Evolutionary conservation across 1,284 basidiomycete species (phyloP).

Genomic region (Neolentinus lepideus): DNA sequence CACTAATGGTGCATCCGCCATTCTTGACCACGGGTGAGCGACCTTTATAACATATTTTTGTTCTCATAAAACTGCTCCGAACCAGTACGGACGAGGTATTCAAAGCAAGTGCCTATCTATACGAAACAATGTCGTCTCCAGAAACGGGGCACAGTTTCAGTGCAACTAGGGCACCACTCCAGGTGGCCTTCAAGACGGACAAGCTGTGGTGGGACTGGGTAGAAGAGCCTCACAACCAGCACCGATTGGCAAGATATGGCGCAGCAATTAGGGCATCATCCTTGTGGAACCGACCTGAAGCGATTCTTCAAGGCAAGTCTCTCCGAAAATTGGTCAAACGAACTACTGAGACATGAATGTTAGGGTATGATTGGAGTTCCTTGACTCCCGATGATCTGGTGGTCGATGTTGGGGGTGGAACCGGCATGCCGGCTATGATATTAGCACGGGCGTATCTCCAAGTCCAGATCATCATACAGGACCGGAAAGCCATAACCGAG

Average conservation of each 20-base stretch:
- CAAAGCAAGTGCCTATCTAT: constrained; percentile 18
- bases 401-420: constrained; percentile 25
- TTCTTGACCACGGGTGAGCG: constrained; percentile 17
- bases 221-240: constrained; percentile 16
- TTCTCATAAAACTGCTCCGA: neutral
- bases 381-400: constrained; percentile 4
- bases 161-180: constrained; percentile 17
- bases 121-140: constrained; percentile 19
- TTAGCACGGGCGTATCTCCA: constrained; percentile 18
- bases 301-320: constrained; percentile 30
- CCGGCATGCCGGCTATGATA: constrained; percentile 21
- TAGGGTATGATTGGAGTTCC: neutral
- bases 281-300: constrained; percentile 15
- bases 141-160: constrained; percentile 13
- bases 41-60: constrained; percentile 1
- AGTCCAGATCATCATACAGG: constrained; percentile 22
- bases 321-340: too few relatives aligned
- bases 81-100: constrained; percentile 17
- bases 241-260: constrained; percentile 15
- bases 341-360: too few relatives aligned
- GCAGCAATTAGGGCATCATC: constrained; percentile 18
- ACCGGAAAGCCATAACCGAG: constrained; percentile 17
- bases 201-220: constrained; percentile 18
- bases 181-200: constrained; percentile 16
- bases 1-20: constrained; percentile 16